These are phyloP conservation scores for Nectriaceae sp. DNA, from an alignment of 2,329 filamentous ascomycete genomes.

Conservation along the genomic window DNA sequence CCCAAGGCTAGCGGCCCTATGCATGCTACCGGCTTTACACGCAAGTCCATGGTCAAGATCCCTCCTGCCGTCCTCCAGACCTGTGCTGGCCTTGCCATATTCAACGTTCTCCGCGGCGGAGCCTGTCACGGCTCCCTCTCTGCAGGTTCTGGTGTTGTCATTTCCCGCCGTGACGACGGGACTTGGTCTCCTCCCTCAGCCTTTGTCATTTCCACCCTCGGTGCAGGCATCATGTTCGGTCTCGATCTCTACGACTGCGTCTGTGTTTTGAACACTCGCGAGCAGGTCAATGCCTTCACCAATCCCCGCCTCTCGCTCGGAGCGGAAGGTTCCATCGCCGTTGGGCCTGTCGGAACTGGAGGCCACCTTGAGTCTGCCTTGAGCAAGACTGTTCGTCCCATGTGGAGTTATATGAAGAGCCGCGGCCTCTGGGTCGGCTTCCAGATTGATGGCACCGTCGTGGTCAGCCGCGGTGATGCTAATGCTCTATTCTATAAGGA, in stretches of 20 bases:
- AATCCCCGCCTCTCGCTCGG: conserved; percentile 67
- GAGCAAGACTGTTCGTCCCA: conserved; percentile 50
- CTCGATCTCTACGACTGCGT: conserved; percentile 79
- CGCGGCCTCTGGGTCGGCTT: conserved; percentile 78
- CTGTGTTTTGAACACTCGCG: conserved; percentile 69
- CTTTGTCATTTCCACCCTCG: conserved; percentile 70
- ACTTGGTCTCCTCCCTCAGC: conserved; percentile 73
- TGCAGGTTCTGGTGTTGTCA: conserved; percentile 60
- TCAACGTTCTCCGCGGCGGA: conserved; percentile 63
- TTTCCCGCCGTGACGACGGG: conserved; percentile 59
- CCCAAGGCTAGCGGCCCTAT: conserved; percentile 26
- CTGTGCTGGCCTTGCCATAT: conserved; percentile 62
- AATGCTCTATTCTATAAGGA: conserved; percentile 78
- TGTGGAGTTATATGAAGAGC: conserved; percentile 83
- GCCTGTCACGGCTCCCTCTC: conserved; percentile 57
- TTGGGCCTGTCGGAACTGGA: conserved; percentile 61
- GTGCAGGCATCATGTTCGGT: conserved; percentile 70
- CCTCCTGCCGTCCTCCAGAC: conserved; percentile 50
- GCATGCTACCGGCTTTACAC: conserved; percentile 34
- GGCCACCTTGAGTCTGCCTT: conserved; percentile 52
- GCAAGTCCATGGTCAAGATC: conserved; percentile 39
- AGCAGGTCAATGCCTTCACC: conserved; percentile 69
- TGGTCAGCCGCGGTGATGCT: conserved; percentile 75
- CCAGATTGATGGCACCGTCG: conserved; percentile 77
- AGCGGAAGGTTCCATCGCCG: conserved; percentile 68